These are phyloP conservation scores for Syzygium syzygioides DNA, from an alignment of 441 rosid genomes.

Conservation along the genomic window DNA sequence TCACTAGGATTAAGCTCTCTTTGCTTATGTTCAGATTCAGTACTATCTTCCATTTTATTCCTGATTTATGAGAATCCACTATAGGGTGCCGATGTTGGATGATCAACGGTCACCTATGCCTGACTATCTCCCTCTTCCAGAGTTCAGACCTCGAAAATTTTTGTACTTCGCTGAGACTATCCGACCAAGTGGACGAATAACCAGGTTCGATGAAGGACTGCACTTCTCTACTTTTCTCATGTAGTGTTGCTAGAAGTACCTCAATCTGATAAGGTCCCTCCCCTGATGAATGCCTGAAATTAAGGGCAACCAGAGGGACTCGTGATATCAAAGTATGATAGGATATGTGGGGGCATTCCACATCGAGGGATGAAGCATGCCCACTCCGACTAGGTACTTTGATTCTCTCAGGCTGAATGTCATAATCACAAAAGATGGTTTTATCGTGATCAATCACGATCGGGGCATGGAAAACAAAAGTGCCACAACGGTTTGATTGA, in stretches of 20 bases:
- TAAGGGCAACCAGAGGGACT: neutral
- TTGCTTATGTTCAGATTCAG: neutral
- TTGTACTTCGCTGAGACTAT: neutral
- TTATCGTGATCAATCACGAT: neutral
- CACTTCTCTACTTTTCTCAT: neutral
- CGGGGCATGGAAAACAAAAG: neutral
- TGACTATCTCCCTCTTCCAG: neutral
- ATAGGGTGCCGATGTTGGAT: neutral
- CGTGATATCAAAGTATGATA: neutral
- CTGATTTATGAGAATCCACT: neutral
- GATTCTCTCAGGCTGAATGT: neutral
- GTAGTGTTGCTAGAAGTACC: neutral
- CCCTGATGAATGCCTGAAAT: neutral
- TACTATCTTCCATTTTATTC: neutral
- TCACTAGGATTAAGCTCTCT: neutral
- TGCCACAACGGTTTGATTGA: neutral
- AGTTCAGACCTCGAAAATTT: neutral
- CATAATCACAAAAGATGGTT: neutral
- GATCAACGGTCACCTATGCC: neutral
- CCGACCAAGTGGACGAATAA: neutral
- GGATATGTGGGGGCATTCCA: neutral
- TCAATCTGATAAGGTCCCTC: neutral
- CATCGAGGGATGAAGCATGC: neutral
- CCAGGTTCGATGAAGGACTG: neutral
- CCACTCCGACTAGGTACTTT: neutral